Evolutionary conservation across 768 basidiomycete genomes (phyloP).

Genomic region (Auricularia heimuer): DNA sequence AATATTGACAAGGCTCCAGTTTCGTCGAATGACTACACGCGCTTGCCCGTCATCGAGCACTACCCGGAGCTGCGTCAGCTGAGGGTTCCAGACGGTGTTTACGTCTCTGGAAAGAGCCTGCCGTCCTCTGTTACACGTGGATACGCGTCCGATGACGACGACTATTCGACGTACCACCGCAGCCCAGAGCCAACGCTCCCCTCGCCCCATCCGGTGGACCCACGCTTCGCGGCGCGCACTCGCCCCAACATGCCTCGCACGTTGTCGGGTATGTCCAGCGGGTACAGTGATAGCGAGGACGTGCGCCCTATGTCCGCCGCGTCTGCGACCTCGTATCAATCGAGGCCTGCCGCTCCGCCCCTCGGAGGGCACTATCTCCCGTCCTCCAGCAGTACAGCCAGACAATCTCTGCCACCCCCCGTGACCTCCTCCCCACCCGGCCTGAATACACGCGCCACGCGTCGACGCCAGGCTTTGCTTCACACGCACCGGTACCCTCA

Average conservation of each 20-base stretch:
- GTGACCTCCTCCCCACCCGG: background rate
- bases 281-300: background rate
- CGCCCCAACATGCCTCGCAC: background rate
- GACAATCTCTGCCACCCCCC: background rate
- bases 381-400: background rate
- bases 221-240: background rate
- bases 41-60: slow-evolving; percentile 62
- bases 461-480: background rate
- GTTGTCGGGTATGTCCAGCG: background rate
- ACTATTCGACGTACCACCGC: slow-evolving; percentile 8
- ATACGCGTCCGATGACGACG: slow-evolving; percentile 13
- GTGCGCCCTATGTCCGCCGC: background rate
- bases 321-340: background rate
- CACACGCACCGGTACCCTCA: background rate
- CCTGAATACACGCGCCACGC: background rate
- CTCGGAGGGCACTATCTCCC: background rate
- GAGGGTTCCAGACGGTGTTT: slow-evolving; percentile 60
- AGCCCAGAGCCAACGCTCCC: background rate
- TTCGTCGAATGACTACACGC: slow-evolving; percentile 56
- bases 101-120: slow-evolving; percentile 53
- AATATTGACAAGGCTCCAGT: background rate
- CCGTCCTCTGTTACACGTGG: slow-evolving; percentile 28
- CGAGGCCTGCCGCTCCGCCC: background rate
- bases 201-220: background rate
- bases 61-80: slow-evolving; percentile 65